These are phyloP conservation scores for Tetradesmus obliquus DNA, from an alignment of 139 green algal species.

Conservation along the genomic window DNA sequence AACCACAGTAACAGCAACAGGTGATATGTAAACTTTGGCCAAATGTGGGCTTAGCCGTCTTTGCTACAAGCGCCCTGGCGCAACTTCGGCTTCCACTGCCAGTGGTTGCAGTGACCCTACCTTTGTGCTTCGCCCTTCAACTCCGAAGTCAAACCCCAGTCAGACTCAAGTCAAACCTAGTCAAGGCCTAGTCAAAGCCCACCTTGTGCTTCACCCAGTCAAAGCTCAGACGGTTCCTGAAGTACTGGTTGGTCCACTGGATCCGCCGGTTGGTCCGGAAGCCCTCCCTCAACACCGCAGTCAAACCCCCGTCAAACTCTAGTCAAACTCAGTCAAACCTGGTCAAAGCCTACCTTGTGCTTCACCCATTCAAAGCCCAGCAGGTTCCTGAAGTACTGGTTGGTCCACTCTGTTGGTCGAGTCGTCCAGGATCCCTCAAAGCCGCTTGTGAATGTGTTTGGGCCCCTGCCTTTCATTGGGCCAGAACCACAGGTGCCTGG, in stretches of 20 bases:
- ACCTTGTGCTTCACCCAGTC: slow-evolving; percentile 43
- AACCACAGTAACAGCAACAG: background rate
- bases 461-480: slow-evolving; percentile 52
- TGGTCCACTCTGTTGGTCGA: background rate
- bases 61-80: too few species aligned
- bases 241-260: slow-evolving; percentile 49
- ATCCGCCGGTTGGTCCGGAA: too few species aligned
- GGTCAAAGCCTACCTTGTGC: background rate
- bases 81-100: slow-evolving; percentile 9
- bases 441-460: slow-evolving; percentile 61
- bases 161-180: too few species aligned
- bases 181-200: too few species aligned
- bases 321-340: too few species aligned
- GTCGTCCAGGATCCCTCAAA: slow-evolving; percentile 49
- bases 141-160: too few species aligned
- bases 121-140: too few species aligned
- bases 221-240: slow-evolving; percentile 54
- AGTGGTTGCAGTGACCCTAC: background rate
- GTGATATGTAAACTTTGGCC: too few species aligned
- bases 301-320: too few species aligned
- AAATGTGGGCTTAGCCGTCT: too few species aligned
- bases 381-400: slow-evolving; percentile 63
- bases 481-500: slow-evolving; percentile 54
- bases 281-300: too few species aligned
- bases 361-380: slow-evolving; percentile 50